Conservation (phyloP, 352 stramenopile genomes). For the Phytophthora quininea region DNA sequence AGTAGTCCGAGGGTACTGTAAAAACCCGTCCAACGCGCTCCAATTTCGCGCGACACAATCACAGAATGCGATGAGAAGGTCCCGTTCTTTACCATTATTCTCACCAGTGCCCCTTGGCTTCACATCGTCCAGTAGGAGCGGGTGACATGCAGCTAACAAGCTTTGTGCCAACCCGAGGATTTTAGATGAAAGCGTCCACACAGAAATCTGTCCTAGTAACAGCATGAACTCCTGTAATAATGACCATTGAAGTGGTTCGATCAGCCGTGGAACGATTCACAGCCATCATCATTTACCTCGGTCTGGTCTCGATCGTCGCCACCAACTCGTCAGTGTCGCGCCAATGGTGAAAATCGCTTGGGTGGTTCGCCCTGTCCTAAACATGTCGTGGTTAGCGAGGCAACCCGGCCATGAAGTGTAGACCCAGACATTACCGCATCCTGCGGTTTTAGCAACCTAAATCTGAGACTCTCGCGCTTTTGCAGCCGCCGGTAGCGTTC, state of each 20-base stretch:
- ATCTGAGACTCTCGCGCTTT: slow-evolving; percentile 30
- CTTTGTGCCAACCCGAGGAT: slow-evolving; percentile 30
- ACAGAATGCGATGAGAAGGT: slow-evolving; percentile 19
- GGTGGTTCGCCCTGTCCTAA: slow-evolving; percentile 20
- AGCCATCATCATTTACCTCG: slow-evolving; percentile 2
- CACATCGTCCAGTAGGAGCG: slow-evolving; percentile 29
- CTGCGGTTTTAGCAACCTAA: slow-evolving; percentile 21
- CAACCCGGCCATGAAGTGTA: slow-evolving; percentile 11
- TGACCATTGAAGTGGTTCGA: slow-evolving; percentile 2
- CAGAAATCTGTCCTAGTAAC: slow-evolving; percentile 32
- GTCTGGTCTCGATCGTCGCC: neutral
- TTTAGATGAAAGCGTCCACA: slow-evolving; percentile 34
- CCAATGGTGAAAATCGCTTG: slow-evolving; percentile 7
- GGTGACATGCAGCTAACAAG: slow-evolving; percentile 24
- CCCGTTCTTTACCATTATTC: slow-evolving; percentile 15
- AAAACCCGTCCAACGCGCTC: slow-evolving; percentile 13
- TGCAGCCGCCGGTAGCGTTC: slow-evolving; percentile 27
- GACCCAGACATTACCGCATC: slow-evolving; percentile 16
- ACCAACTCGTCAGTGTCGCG: neutral
- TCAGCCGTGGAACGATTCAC: slow-evolving; percentile 4
- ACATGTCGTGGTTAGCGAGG: slow-evolving; percentile 21
- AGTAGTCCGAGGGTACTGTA: slow-evolving; percentile 14
- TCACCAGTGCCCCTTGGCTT: slow-evolving; percentile 10
- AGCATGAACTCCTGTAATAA: slow-evolving; percentile 35
- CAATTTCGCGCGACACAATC: slow-evolving; percentile 22